Evolutionary conservation across 164 flowering plant genomes (phyloP).

Genomic region (Vitis rotundifolia): DNA sequence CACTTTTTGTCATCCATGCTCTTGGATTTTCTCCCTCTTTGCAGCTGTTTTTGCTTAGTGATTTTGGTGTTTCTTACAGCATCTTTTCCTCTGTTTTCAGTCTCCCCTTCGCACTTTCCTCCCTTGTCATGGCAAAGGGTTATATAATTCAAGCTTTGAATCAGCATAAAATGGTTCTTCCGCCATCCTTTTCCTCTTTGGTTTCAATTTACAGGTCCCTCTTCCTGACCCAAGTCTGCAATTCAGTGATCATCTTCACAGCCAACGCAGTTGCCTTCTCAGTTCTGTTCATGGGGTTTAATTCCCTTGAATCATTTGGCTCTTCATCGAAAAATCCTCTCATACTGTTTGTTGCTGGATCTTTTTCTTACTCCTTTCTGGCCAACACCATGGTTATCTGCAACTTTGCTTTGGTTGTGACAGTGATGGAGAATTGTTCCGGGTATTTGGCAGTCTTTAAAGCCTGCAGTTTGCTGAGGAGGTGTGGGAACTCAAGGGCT

Average conservation of each 20-base stretch:
- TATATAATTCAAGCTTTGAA: constrained; percentile 18
- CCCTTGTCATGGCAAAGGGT: constrained; percentile 22
- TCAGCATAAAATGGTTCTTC: constrained; percentile 2
- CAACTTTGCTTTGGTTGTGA: constrained; percentile 43
- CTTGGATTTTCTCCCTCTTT: constrained; percentile 6
- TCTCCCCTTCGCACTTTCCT: constrained; percentile 17
- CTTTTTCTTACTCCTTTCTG: constrained; percentile 27
- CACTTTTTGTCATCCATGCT: not conserved
- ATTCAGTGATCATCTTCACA: constrained; percentile 27
- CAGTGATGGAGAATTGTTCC: constrained; percentile 36
- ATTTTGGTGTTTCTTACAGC: not conserved
- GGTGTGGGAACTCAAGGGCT: constrained; percentile 44
- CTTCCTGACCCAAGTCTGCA: constrained; percentile 36
- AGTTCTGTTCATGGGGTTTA: constrained; percentile 28
- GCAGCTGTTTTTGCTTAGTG: not conserved
- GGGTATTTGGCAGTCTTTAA: constrained; percentile 36
- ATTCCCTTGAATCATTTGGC: constrained; percentile 12
- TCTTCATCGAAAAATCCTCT: constrained; percentile 11
- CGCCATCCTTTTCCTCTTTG: constrained; percentile 15
- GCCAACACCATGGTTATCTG: constrained; percentile 25
- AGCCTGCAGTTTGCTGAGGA: constrained; percentile 42
- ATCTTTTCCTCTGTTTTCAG: constrained; percentile 4
- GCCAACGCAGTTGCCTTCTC: constrained; percentile 27
- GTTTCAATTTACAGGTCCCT: constrained; percentile 27
- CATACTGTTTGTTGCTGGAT: constrained; percentile 14